Evolutionary conservation across 768 basidiomycete genomes (phyloP), one percentile per base, ranked within the genome.

Genomic region (Favolaschia claudopus): DNA sequence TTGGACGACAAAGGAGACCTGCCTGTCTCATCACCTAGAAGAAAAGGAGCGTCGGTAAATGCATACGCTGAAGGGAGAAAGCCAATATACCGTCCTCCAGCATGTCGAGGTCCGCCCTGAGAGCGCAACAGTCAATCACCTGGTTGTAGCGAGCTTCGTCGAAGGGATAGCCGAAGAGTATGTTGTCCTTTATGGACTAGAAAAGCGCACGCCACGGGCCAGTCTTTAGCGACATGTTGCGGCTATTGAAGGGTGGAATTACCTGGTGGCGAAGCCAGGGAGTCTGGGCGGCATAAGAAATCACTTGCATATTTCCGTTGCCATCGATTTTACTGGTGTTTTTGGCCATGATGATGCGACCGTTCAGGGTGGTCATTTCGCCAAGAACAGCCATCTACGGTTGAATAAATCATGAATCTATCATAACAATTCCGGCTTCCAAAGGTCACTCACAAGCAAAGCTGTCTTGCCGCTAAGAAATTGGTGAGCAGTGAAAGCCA

Each of bases 61-160:
- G n/a, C n/a, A n/a, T n/a, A n/a, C n/a, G n/a, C n/a, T n/a, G n/a
- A n/a, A n/a, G n/a, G n/a, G n/a, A n/a, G n/a, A n/a, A n/a, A n/a
- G n/a, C n/a, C n/a, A n/a, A n/a, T n/a, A 93, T 95, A 0, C 96
- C 96, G 64, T 95, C 89, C 54, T 96, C 92, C 2, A 98, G 73
- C 20, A 95, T 84, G 5, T 89, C 85, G 51, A 99, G 72, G 77
- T 99, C 96, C 0, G 90, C 85, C 25, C 70, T 75, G 50, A 99
- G 73, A 0, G 94, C 95, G 67, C 96, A 98, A 12, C 86, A 89
- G 46, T 93, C 88, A 15, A 96, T 70, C 24, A 95, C 92, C 0
- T 77, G 79, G 12, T 89, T 75, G 62, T 96, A 95, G 46, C 92
- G 78, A 56, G 88, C 85, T 59, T 91, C 85, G 45, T 91, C 89